phyloP scores from a whole-genome alignment of 73 alveolate species.

The Blepharisma japonicum region DNA sequence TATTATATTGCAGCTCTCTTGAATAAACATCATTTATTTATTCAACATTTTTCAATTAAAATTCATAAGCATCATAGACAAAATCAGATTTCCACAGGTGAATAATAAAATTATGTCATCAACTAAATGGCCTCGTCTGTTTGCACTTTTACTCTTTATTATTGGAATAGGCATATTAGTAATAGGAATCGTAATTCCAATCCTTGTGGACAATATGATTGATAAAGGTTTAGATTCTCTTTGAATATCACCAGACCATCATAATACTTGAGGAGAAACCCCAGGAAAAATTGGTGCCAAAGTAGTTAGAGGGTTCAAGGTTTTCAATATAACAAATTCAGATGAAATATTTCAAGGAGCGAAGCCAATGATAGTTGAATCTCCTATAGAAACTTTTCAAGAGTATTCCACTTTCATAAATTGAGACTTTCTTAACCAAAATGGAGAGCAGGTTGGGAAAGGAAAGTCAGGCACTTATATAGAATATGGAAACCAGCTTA shows the following conservation, averaged over 20 bases:
- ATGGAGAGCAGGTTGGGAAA: background rate
- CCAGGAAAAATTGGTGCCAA: background rate
- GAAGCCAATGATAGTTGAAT: background rate
- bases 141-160: no score
- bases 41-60: no score
- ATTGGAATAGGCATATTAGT: background rate
- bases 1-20: no score
- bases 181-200: background rate
- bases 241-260: background rate
- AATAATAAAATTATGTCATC: no score
- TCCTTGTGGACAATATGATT: background rate
- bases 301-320: background rate
- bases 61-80: no score
- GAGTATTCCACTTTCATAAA: background rate
- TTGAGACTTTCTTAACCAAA: background rate
- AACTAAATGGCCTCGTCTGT: no score
- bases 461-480: background rate
- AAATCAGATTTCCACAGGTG: no score
- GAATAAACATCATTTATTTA: no score
- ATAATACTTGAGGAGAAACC: constrained; percentile 1
- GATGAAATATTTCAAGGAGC: background rate
- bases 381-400: constrained; percentile 4
- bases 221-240: background rate
- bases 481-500: background rate
- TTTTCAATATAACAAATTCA: background rate